Base-by-base conservation (phyloP, 164 flowering plant genomes). In the Stephania yunnanensis region DNA sequence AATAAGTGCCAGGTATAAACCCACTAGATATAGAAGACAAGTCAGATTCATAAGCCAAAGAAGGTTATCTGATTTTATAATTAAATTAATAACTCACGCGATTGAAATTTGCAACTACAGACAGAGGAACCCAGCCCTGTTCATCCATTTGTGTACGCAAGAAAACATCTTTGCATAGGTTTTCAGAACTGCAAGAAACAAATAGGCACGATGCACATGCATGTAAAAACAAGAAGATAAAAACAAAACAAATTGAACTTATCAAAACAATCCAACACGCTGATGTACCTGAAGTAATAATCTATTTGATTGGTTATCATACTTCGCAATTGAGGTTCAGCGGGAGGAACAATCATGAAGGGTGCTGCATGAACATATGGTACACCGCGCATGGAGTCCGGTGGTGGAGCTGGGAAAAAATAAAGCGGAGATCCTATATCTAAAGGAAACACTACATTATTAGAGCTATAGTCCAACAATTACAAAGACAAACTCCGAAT, bases 251-350 rank as follows among this genome's bases (percentile, higher is more conserved):
- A 9, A 9, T 69, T 29, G 20, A 29, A 70, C 72, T 2, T n/a
- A 36, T 71, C 61, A 61, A 5, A 48, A 6, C 36, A 70, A 17
- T 17, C 66, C 50, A 48, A 1, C 15, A 10, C 64, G 7, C 3
- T 8, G 25, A 69, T 50, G 48, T 86, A 93, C 97, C 97, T 93
- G 83, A 93, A 93, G 79, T 94, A 94, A 78, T 88, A 94, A 46
- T 91, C 93, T 71, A 92, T 91, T 81, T 94, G 98, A 25, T 78
- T 83, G 46, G 88, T 71, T 74, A 94, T 73, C 80, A 63, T 79
- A 64, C 82, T 5, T 75, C 77, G 83, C 86, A 92, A 78, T 48
- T 82, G 80, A 77, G 82, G 86, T 78, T 88, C 92, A 13, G 77
- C 80, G n/a, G 77, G 55, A 48, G 89, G 90, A 53, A 77, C 20